Conservation (phyloP, 331 rosid species). For the Ulmus americana region DNA sequence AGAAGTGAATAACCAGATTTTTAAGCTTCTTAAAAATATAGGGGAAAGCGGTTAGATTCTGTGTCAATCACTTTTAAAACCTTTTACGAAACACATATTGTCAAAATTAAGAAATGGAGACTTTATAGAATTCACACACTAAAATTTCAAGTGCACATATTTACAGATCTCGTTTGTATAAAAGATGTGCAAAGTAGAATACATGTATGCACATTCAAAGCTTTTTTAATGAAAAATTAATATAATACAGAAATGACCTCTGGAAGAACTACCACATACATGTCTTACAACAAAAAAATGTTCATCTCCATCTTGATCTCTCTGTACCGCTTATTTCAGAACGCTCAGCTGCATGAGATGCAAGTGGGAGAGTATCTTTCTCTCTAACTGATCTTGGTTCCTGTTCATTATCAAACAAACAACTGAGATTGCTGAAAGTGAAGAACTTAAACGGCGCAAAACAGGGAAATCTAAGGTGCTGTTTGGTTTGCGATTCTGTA, state of each 20-base stretch:
- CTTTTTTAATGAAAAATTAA: slow-evolving; percentile 18
- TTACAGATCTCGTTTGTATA: slow-evolving; percentile 34
- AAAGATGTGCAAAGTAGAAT: slow-evolving; percentile 17
- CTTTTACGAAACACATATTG: too few species aligned
- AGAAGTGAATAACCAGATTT: too few species aligned
- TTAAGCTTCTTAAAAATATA: too few species aligned
- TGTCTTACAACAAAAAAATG: slow-evolving; percentile 12
- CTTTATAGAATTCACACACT: slow-evolving; percentile 22
- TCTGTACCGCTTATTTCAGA: slow-evolving; percentile 29
- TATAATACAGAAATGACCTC: slow-evolving; percentile 29
- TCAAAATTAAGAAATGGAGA: neutral
- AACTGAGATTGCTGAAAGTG: slow-evolving; percentile 15
- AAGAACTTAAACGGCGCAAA: neutral
- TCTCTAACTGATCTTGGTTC: slow-evolving; percentile 67
- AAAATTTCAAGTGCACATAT: slow-evolving; percentile 19
- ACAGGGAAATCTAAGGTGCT: too few species aligned
- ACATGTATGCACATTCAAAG: slow-evolving; percentile 38
- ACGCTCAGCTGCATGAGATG: slow-evolving; percentile 35
- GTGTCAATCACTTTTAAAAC: too few species aligned
- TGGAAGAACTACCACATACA: slow-evolving; percentile 15
- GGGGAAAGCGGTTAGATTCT: too few species aligned
- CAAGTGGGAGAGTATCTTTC: slow-evolving; percentile 31
- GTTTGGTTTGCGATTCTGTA: too few species aligned
- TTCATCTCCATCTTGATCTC: slow-evolving; percentile 47
- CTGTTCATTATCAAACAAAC: slow-evolving; percentile 33